Base-by-base conservation (phyloP, 768 basidiomycete species). In the Aureoboletus auriporus region DNA sequence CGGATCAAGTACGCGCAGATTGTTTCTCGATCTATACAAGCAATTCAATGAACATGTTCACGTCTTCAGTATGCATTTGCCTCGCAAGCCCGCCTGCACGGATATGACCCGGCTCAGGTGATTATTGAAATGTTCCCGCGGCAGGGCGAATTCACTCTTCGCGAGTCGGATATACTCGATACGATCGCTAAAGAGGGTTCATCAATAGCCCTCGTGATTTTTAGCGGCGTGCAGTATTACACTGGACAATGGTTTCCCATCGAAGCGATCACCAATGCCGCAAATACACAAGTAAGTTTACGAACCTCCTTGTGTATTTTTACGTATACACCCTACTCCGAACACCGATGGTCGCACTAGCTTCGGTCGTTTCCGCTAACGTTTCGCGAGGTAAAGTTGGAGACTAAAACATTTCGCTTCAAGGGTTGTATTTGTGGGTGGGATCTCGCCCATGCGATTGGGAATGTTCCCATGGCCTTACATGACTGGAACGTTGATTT, bases 401-500 rank as follows among this genome's bases (percentile, higher is more conserved):
- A 44, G 45, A 40, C 50, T 56, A 43, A 62, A 42, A 49, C 23
- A 49, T 49, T 53, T 45, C 38, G 12, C 40, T 37, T 23, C n/a
- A 49, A 95, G 93, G 93, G 93, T 39, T 93, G 90, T 53, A 81
- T 94, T 50, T 89, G 93, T 61, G 95, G 93, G 35, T 94, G 93
- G 83, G 95, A 99, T 72, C 82, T 97, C 13, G 96, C 96, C 8
- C 96, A 99, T 68, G 95, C 89, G 6, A 78, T 85, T 39, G 96
- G 95, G 41, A 99, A 99, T 67, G 91, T 98, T 31, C 89, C 90
- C 33, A 69, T 95, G 57, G 74, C 79, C 41, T 73, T 99, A 55
- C 91, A 95, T 65, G 88, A 93, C 51, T 99, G 96, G 95, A 74
- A 80, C 56, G 87, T 91, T 57, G 96, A 99, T 67, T 98, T 97